phyloP scores from a whole-genome alignment of 148 eudicot species.

The Salicornia ramosissima region DNA sequence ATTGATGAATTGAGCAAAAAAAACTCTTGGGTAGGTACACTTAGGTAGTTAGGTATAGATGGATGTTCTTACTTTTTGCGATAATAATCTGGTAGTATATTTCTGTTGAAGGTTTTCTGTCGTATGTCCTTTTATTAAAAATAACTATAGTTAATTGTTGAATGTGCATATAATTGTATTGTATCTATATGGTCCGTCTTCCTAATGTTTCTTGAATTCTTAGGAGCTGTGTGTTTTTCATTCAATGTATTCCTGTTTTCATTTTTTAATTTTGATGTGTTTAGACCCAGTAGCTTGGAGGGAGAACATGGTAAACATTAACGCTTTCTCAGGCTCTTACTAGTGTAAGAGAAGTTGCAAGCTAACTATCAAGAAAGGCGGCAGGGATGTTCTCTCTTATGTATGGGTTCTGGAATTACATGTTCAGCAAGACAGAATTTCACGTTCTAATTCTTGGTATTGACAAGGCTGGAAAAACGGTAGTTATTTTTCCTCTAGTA shows the following conservation, averaged over 20 bases:
- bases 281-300: conserved; percentile 14
- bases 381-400: conserved; percentile 81
- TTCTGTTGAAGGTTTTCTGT: too few relatives aligned
- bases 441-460: conserved; percentile 93
- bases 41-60: too few relatives aligned
- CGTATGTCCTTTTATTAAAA: too few relatives aligned
- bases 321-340: conserved; percentile 20
- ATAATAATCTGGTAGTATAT: too few relatives aligned
- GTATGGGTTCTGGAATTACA: conserved; percentile 82
- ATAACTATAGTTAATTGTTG: not conserved
- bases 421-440: conserved; percentile 84
- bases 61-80: too few relatives aligned
- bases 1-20: too few relatives aligned
- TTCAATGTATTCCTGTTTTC: not conserved
- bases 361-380: not conserved
- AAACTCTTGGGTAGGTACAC: too few relatives aligned
- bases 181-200: conserved; percentile 4
- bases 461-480: conserved; percentile 98
- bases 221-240: not conserved
- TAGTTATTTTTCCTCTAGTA: conserved; percentile 24
- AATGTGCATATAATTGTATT: too few relatives aligned
- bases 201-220: not conserved
- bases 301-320: conserved; percentile 16
- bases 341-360: conserved; percentile 23
- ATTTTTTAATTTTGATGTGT: not conserved